Conservation (phyloP, 331 rosid species). For the Phaseolus coccineus region DNA sequence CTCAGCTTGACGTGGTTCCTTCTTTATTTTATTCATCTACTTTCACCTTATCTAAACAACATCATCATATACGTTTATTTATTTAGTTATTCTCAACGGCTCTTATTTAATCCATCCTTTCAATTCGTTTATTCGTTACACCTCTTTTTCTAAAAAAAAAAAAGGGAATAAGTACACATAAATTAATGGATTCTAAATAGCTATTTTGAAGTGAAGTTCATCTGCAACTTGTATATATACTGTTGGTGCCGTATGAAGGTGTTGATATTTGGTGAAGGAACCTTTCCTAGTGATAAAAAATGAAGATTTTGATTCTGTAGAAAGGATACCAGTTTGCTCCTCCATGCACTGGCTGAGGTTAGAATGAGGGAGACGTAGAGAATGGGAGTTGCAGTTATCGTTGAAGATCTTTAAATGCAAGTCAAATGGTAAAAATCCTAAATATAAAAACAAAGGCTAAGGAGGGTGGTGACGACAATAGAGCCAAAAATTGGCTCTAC, state of each 20-base stretch:
- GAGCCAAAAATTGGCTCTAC: slow-evolving; percentile 37
- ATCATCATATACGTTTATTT: background rate
- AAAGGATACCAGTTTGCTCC: background rate
- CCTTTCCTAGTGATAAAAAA: slow-evolving; percentile 34
- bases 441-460: background rate
- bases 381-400: slow-evolving; percentile 31
- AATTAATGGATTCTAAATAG: background rate
- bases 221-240: background rate
- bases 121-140: background rate
- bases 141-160: background rate
- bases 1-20: slow-evolving; percentile 1
- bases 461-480: slow-evolving; percentile 14
- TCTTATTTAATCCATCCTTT: background rate
- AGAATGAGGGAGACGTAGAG: slow-evolving; percentile 49
- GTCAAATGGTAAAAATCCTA: slow-evolving; percentile 29
- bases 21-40: background rate
- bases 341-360: slow-evolving; percentile 12
- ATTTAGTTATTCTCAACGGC: slow-evolving; percentile 13
- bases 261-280: slow-evolving; percentile 10
- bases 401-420: slow-evolving; percentile 5
- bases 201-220: background rate
- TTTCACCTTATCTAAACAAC: slow-evolving; percentile 28
- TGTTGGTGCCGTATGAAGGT: slow-evolving; percentile 33
- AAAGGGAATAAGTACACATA: background rate
- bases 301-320: background rate